Evolutionary conservation across 1,284 basidiomycete species (phyloP).

Genomic region (Cryptococcus sp.): DNA sequence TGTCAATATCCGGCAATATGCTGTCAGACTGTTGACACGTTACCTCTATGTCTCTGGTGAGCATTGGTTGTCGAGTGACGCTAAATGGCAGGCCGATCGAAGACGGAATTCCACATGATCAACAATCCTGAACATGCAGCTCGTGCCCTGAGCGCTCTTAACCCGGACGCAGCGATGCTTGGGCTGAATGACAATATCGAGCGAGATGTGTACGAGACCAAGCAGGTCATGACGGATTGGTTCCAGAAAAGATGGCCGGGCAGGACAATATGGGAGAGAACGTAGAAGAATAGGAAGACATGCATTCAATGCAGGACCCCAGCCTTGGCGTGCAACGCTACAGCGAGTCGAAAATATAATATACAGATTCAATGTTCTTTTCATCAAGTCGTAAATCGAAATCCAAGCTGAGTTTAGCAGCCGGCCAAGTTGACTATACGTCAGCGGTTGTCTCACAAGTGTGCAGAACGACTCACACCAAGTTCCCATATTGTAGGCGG

Average conservation of each 20-base stretch:
- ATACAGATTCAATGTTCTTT: constrained; percentile 2
- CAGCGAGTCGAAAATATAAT: constrained; percentile 6
- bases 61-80: constrained; percentile 1
- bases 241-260: constrained; percentile 38
- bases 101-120: constrained; percentile 41
- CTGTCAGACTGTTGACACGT: constrained; percentile 50
- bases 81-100: constrained; percentile 18
- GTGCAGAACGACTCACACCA: constrained; percentile 50
- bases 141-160: constrained; percentile 28
- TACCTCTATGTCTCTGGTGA: constrained; percentile 49
- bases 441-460: background rate
- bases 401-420: constrained; percentile 21
- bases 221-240: constrained; percentile 32
- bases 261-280: constrained; percentile 39
- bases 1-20: constrained; percentile 49
- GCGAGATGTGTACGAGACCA: constrained; percentile 27
- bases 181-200: constrained; percentile 46
- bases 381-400: background rate
- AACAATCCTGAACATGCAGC: constrained; percentile 27
- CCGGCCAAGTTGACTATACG: constrained; percentile 21
- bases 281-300: constrained; percentile 10
- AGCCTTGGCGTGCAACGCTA: background rate
- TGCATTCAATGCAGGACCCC: background rate
- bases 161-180: constrained; percentile 26
- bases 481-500: constrained; percentile 61